Evolutionary conservation across 495 filamentous ascomycete genomes (phyloP).

Genomic region (Hypoxylon fragiforme): DNA sequence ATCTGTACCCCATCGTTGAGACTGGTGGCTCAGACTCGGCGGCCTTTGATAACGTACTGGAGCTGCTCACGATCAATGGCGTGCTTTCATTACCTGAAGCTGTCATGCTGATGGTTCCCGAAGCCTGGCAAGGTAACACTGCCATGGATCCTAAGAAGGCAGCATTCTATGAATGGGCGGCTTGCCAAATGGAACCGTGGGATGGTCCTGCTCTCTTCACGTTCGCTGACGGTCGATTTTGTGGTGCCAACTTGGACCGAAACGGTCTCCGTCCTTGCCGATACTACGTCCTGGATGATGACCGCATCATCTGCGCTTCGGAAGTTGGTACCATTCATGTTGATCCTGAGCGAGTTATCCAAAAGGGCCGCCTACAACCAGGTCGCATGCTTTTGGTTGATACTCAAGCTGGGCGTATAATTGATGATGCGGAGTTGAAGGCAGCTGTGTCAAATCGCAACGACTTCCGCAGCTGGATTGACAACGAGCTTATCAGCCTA

Average conservation of each 20-base stretch:
- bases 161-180: constrained; percentile 99
- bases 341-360: constrained; percentile 85
- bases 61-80: constrained; percentile 94
- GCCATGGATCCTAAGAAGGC: constrained; percentile 94
- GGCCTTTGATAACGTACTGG: constrained; percentile 97
- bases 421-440: constrained; percentile 95
- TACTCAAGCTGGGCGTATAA: constrained; percentile 91
- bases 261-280: constrained; percentile 96
- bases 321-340: constrained; percentile 95
- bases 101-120: constrained; percentile 98
- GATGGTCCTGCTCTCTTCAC: constrained; percentile 98
- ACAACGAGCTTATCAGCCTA: constrained; percentile 78
- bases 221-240: constrained; percentile 96
- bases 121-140: constrained; percentile 96
- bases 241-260: constrained; percentile 96
- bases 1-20: constrained; percentile 93
- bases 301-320: constrained; percentile 97
- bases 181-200: constrained; percentile 99
- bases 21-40: constrained; percentile 98
- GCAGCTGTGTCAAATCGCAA: constrained; percentile 79
- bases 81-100: constrained; percentile 96
- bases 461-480: constrained; percentile 87
- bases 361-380: constrained; percentile 94
- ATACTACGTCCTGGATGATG: constrained; percentile 98
- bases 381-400: constrained; percentile 98